These are phyloP conservation scores for Cicer chorassanicum DNA, from an alignment of 306 rosid species.

Conservation along the genomic window DNA sequence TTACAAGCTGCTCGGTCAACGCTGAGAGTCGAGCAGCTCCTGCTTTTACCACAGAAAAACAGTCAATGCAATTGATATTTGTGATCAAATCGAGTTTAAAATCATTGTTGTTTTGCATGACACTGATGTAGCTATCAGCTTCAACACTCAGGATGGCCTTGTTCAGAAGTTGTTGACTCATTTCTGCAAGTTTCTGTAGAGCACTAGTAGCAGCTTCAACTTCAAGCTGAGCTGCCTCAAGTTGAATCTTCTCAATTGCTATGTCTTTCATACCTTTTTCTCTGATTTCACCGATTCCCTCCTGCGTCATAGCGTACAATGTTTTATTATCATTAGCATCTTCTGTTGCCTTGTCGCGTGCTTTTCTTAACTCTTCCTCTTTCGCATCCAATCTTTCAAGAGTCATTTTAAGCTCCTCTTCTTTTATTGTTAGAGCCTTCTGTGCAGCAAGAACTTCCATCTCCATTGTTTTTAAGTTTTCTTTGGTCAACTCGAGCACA, in stretches of 20 bases:
- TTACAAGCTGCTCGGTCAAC: constrained; percentile 74
- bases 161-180: constrained; percentile 67
- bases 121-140: constrained; percentile 46
- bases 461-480: constrained; percentile 69
- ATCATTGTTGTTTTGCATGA: constrained; percentile 24
- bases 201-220: constrained; percentile 83
- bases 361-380: constrained; percentile 62
- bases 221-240: constrained; percentile 82
- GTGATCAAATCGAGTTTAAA: constrained; percentile 7
- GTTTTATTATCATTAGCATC: constrained; percentile 65
- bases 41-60: constrained; percentile 54
- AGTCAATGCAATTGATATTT: constrained; percentile 38
- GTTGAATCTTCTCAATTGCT: constrained; percentile 79
- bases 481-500: constrained; percentile 71
- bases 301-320: constrained; percentile 67
- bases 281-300: constrained; percentile 51
- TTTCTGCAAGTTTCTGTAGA: constrained; percentile 68
- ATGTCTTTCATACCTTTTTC: constrained; percentile 60
- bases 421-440: constrained; percentile 72
- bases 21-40: constrained; percentile 72
- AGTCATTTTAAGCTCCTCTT: constrained; percentile 76
- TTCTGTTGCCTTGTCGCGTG: constrained; percentile 56
- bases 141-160: constrained; percentile 56
- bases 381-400: constrained; percentile 62
- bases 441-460: constrained; percentile 73